phyloP scores from a whole-genome alignment of 257 asterid genomes.

The Penstemon davidsonii region DNA sequence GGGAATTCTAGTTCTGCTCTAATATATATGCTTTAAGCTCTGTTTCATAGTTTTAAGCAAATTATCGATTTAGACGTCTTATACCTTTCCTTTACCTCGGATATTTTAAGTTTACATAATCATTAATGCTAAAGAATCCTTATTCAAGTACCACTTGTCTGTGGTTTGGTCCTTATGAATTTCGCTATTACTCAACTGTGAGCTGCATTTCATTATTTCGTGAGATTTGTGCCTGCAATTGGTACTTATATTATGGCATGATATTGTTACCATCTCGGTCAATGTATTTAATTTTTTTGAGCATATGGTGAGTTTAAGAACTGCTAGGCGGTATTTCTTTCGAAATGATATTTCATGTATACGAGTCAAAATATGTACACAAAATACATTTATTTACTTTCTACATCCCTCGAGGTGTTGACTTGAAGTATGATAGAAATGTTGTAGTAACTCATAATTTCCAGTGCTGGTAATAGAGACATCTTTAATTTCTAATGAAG shows the following conservation, averaged over 20 bases:
- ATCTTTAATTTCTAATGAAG: slow-evolving; percentile 6
- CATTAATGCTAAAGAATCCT: background rate
- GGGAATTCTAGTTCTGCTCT: slow-evolving; percentile 13
- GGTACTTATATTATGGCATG: slow-evolving; percentile 15
- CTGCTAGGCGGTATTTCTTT: background rate
- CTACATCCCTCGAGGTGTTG: background rate
- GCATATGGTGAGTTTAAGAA: slow-evolving; percentile 11
- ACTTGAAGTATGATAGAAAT: slow-evolving; percentile 22
- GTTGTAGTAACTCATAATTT: slow-evolving; percentile 12
- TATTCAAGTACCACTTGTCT: background rate
- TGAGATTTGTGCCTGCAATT: slow-evolving; percentile 16
- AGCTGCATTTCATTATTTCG: background rate
- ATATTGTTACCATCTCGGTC: slow-evolving; percentile 16
- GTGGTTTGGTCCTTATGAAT: background rate
- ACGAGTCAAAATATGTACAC: slow-evolving; percentile 2
- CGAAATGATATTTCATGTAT: background rate
- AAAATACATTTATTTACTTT: background rate
- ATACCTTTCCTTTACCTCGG: slow-evolving; percentile 5
- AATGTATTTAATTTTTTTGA: slow-evolving; percentile 13
- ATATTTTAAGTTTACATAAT: background rate
- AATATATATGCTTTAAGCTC: slow-evolving; percentile 5
- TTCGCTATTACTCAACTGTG: background rate
- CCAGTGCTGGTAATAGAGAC: background rate
- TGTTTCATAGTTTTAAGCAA: background rate
- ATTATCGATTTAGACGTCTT: background rate